Evolutionary conservation across 2,329 filamentous ascomycete genomes (phyloP).

Genomic region (Scedosporium boydii): DNA sequence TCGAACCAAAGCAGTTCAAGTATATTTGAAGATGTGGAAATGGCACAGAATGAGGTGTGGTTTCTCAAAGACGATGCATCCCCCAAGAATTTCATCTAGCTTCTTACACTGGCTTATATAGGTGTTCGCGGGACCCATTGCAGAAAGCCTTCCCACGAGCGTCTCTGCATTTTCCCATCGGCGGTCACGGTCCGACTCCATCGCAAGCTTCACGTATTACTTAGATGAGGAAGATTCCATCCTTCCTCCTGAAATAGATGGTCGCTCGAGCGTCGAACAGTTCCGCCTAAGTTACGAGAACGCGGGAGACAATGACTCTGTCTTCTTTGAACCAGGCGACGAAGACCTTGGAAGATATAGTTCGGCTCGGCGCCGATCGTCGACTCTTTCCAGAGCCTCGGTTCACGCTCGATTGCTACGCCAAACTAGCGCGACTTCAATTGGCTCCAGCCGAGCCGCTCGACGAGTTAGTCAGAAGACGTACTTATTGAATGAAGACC

Average conservation of each 20-base stretch:
- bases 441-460: slow-evolving; percentile 48
- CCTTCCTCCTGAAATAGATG: slow-evolving; percentile 26
- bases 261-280: slow-evolving; percentile 15
- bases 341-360: slow-evolving; percentile 33
- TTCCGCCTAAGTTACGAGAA: slow-evolving; percentile 6
- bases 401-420: slow-evolving; percentile 58
- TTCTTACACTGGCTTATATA: slow-evolving; percentile 16
- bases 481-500: slow-evolving; percentile 85
- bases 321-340: slow-evolving; percentile 30
- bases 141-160: slow-evolving; percentile 92
- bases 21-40: slow-evolving; percentile 92
- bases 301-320: slow-evolving; percentile 29
- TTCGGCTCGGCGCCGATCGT: slow-evolving; percentile 50
- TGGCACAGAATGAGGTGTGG: slow-evolving; percentile 86
- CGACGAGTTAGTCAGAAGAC: slow-evolving; percentile 65
- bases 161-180: slow-evolving; percentile 86
- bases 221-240: slow-evolving; percentile 53
- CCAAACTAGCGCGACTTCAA: slow-evolving; percentile 60
- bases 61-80: not conserved
- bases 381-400: slow-evolving; percentile 46
- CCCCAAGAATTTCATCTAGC: slow-evolving; percentile 4
- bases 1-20: slow-evolving; percentile 68
- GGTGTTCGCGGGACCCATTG: slow-evolving; percentile 85
- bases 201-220: slow-evolving; percentile 82
- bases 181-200: slow-evolving; percentile 71